Evolutionary conservation across 2,329 filamentous ascomycete genomes (phyloP).

Genomic region (Scedosporium aurantiacum): DNA sequence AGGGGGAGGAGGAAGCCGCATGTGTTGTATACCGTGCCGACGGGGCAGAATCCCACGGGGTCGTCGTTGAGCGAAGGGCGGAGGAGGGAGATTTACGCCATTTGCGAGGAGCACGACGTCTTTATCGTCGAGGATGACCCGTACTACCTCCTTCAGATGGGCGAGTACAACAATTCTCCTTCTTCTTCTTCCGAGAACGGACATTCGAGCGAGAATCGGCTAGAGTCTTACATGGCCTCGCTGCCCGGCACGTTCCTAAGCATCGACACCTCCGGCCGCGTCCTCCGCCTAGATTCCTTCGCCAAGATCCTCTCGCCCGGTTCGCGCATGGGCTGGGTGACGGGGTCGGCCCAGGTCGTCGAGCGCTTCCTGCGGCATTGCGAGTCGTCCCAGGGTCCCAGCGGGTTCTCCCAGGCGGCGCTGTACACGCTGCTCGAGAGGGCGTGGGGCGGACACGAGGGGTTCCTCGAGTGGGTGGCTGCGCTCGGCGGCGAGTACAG

Average conservation of each 20-base stretch:
- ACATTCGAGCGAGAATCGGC: slow-evolving; percentile 40
- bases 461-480: slow-evolving; percentile 84
- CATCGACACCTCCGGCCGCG: slow-evolving; percentile 76
- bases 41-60: slow-evolving; percentile 85
- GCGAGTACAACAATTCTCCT: slow-evolving; percentile 48
- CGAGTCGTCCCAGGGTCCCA: slow-evolving; percentile 79
- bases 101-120: slow-evolving; percentile 75
- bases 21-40: slow-evolving; percentile 51
- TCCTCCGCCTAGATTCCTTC: slow-evolving; percentile 85
- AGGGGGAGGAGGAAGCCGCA: slow-evolving; percentile 41
- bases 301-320: slow-evolving; percentile 85
- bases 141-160: slow-evolving; percentile 89
- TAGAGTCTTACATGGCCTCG: slow-evolving; percentile 60
- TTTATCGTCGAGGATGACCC: slow-evolving; percentile 88
- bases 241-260: slow-evolving; percentile 59
- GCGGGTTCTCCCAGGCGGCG: slow-evolving; percentile 72
- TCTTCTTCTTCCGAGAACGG: slow-evolving; percentile 45
- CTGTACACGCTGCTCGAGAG: slow-evolving; percentile 87
- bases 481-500: slow-evolving; percentile 75
- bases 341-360: slow-evolving; percentile 72
- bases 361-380: slow-evolving; percentile 73
- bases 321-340: slow-evolving; percentile 77
- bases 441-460: slow-evolving; percentile 74
- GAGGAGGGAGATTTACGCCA: slow-evolving; percentile 60
- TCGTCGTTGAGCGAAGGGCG: slow-evolving; percentile 63